Evolutionary conservation across 495 filamentous ascomycete species (phyloP).

Genomic region (Lasiosphaeria ovina): DNA sequence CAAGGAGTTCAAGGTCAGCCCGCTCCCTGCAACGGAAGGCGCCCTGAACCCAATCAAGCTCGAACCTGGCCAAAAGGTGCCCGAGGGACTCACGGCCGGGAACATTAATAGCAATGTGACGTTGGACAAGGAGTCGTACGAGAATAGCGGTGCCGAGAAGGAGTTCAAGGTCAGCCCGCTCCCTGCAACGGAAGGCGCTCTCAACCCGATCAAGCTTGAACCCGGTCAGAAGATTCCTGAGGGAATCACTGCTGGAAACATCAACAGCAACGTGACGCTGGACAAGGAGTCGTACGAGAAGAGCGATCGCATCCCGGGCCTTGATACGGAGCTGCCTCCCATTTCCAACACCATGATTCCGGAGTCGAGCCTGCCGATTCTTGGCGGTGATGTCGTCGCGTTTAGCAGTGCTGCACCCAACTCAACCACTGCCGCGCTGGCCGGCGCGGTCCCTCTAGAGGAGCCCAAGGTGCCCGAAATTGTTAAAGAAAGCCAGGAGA

Average conservation of each 20-base stretch:
- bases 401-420: slow-evolving; percentile 67
- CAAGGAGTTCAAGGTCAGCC: slow-evolving; percentile 62
- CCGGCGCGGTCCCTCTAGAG: slow-evolving; percentile 61
- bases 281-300: slow-evolving; percentile 85
- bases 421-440: slow-evolving; percentile 72
- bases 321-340: slow-evolving; percentile 59
- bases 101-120: slow-evolving; percentile 60
- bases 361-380: slow-evolving; percentile 80
- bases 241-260: slow-evolving; percentile 51
- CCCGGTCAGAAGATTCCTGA: slow-evolving; percentile 80
- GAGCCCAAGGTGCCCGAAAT: slow-evolving; percentile 57
- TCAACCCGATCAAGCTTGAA: slow-evolving; percentile 76
- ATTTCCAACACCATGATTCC: slow-evolving; percentile 68
- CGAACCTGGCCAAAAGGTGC: slow-evolving; percentile 74
- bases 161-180: slow-evolving; percentile 67
- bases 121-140: slow-evolving; percentile 79
- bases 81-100: slow-evolving; percentile 55
- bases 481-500: slow-evolving; percentile 65
- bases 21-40: slow-evolving; percentile 74
- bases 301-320: slow-evolving; percentile 56
- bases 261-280: slow-evolving; percentile 62
- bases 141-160: slow-evolving; percentile 55
- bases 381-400: slow-evolving; percentile 45
- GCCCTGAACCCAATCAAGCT: slow-evolving; percentile 78
- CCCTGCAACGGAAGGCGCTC: slow-evolving; percentile 71